Evolutionary conservation across 2,329 filamentous ascomycete species (phyloP).

Genomic region (Malbranchea cinnamomea): DNA sequence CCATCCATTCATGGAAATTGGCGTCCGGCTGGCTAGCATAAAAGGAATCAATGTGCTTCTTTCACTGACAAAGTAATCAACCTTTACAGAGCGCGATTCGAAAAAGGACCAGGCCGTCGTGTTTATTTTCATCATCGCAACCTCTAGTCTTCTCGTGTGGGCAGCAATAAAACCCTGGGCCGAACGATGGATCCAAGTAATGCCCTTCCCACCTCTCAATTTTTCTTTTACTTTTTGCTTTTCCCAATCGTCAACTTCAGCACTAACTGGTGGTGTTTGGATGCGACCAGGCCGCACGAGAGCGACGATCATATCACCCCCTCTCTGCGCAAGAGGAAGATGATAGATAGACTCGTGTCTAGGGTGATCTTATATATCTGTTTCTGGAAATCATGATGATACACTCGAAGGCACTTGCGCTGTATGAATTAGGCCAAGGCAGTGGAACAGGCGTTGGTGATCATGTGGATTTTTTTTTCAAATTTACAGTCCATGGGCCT

Average conservation of each 20-base stretch:
- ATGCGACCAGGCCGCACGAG: constrained; percentile 27
- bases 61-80: not conserved
- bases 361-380: no score
- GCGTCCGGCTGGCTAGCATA: not conserved
- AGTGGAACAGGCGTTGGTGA: constrained; percentile 1
- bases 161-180: constrained; percentile 46
- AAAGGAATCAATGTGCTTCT: not conserved
- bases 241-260: not conserved
- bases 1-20: not conserved
- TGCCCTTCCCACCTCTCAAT: not conserved
- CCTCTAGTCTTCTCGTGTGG: constrained; percentile 44
- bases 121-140: constrained; percentile 50
- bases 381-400: no score
- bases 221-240: constrained; percentile 7
- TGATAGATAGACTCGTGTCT: not conserved
- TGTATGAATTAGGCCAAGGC: constrained; percentile 1
- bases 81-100: constrained; percentile 43
- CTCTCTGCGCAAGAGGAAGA: constrained; percentile 21
- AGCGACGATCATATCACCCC: constrained; percentile 38
- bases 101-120: constrained; percentile 52
- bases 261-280: not conserved
- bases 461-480: constrained; percentile 1
- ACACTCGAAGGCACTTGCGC: constrained; percentile 2
- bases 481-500: no score
- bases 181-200: constrained; percentile 39